These are phyloP conservation scores for Cyberlindnera xylosilytica DNA, from an alignment of 805 yeast genomes.

Conservation along the genomic window DNA sequence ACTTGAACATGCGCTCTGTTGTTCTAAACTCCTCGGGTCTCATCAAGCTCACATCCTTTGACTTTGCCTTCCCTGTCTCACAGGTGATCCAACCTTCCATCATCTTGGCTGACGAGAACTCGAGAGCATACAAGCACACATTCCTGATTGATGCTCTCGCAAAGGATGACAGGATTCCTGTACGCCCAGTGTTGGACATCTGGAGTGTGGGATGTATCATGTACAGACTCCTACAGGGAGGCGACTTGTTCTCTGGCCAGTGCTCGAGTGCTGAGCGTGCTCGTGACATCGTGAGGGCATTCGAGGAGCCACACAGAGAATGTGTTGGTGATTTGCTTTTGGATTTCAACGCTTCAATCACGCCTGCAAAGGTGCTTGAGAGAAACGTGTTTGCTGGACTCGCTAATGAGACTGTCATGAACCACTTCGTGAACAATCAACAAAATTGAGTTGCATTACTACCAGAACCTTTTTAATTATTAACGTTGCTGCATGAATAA, in stretches of 20 bases:
- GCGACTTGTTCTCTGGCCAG: slow-evolving; percentile 3
- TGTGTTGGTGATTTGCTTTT: not conserved
- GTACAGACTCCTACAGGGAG: slow-evolving; percentile 4
- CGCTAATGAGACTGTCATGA: too few species aligned
- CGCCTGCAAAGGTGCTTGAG: not conserved
- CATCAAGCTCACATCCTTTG: slow-evolving; percentile 14
- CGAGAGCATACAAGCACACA: slow-evolving; percentile 8
- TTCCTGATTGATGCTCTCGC: slow-evolving; percentile 3
- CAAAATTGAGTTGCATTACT: too few species aligned
- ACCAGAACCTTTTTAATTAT: too few species aligned
- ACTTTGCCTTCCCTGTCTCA: slow-evolving; percentile 1
- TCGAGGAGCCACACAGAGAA: not conserved
- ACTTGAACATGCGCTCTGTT: slow-evolving; percentile 8
- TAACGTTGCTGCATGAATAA: too few species aligned
- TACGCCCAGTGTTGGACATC: slow-evolving; percentile 3
- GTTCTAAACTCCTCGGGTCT: slow-evolving; percentile 10
- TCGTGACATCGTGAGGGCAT: not conserved
- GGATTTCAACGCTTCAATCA: not conserved
- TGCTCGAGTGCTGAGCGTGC: not conserved
- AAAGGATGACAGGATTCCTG: not conserved
- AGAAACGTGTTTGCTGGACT: slow-evolving; percentile 1
- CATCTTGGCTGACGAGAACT: not conserved
- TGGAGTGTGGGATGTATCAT: slow-evolving; percentile 17
- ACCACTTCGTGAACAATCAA: too few species aligned
- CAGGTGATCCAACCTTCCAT: not conserved